Conservation (phyloP, 805 yeast genomes). For the Candida chauliodis region DNA sequence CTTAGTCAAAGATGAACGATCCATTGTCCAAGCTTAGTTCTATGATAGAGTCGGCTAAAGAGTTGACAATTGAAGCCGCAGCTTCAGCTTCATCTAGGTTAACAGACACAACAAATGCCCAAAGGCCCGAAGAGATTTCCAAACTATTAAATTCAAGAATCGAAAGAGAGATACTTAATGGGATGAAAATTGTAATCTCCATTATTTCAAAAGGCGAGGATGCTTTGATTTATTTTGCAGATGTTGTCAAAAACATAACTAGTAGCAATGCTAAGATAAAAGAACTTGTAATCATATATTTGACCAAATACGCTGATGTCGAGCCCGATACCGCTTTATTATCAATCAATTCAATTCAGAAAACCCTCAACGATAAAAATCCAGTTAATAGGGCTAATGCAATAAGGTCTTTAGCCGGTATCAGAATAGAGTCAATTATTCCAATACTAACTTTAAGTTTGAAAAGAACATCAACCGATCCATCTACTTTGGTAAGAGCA, state of each 20-base stretch:
- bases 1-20: slow-evolving; percentile 36
- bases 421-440: slow-evolving; percentile 73
- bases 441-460: slow-evolving; percentile 76
- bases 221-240: slow-evolving; percentile 60
- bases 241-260: slow-evolving; percentile 83
- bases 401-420: slow-evolving; percentile 77
- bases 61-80: slow-evolving; percentile 78
- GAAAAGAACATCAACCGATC: slow-evolving; percentile 63
- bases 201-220: slow-evolving; percentile 39
- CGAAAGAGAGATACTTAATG: slow-evolving; percentile 48
- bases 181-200: slow-evolving; percentile 41
- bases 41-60: slow-evolving; percentile 76
- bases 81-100: slow-evolving; percentile 67
- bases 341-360: slow-evolving; percentile 89
- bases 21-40: slow-evolving; percentile 62
- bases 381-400: slow-evolving; percentile 70
- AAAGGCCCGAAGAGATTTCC: slow-evolving; percentile 63
- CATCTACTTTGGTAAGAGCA: slow-evolving; percentile 72
- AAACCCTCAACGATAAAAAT: slow-evolving; percentile 65
- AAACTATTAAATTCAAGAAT: slow-evolving; percentile 63
- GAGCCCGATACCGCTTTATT: slow-evolving; percentile 89
- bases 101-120: slow-evolving; percentile 57
- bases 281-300: slow-evolving; percentile 71
- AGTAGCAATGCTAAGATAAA: slow-evolving; percentile 61
- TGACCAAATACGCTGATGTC: slow-evolving; percentile 71